phyloP scores from a whole-genome alignment of 2,329 filamentous ascomycete genomes.

The Colletotrichum destructivum region DNA sequence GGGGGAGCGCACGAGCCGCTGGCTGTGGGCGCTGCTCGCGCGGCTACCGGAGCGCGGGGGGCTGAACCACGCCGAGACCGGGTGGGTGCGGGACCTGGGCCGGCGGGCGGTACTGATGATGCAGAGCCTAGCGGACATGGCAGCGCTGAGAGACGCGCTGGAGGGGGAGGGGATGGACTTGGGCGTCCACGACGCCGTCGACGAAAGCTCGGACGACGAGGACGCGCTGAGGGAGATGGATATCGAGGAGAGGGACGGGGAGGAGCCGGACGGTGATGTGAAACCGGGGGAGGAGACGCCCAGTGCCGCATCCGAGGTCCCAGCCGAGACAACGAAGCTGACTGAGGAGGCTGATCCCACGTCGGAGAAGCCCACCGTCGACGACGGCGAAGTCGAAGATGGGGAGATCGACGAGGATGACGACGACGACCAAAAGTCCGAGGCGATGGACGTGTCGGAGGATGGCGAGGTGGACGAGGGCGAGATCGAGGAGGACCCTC shows the following conservation, averaged over 20 bases:
- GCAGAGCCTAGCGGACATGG: conserved; percentile 68
- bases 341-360: conserved; percentile 39
- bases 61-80: conserved; percentile 82
- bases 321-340: conserved; percentile 30
- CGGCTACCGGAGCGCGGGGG: conserved; percentile 81
- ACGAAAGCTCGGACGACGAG: conserved; percentile 58
- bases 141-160: conserved; percentile 61
- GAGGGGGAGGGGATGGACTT: conserved; percentile 56
- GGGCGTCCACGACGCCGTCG: conserved; percentile 62
- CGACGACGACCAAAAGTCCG: conserved; percentile 45
- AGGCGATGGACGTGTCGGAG: conserved; percentile 62
- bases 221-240: conserved; percentile 55
- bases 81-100: conserved; percentile 83
- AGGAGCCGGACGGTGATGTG: conserved; percentile 10
- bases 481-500: conserved; percentile 54
- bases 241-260: conserved; percentile 49
- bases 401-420: conserved; percentile 40
- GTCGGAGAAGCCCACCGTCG: conserved; percentile 45
- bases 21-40: conserved; percentile 89
- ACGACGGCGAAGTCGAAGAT: conserved; percentile 40
- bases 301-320: neutral
- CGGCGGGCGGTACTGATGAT: conserved; percentile 79
- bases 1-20: conserved; percentile 79
- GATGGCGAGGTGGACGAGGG: conserved; percentile 53
- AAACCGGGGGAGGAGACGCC: conserved; percentile 28